A percentile compares a stretch with the other conserved stretches of the same genome.
These are phyloP conservation scores for Cercospora zeina DNA, from an alignment of 2,329 filamentous ascomycete genomes.

Conservation along the genomic window DNA sequence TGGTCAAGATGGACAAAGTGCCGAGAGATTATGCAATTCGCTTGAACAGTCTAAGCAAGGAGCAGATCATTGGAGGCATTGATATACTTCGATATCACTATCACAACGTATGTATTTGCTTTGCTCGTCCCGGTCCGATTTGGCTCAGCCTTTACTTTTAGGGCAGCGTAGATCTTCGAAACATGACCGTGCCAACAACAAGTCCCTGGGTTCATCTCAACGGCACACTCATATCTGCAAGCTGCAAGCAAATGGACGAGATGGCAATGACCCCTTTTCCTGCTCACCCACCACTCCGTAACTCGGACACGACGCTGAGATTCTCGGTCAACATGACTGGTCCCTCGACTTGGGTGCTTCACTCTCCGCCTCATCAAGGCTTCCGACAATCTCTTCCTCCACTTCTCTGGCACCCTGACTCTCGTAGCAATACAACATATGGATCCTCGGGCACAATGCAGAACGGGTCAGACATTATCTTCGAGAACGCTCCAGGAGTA, in stretches of 20 bases:
- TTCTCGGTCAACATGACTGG: conserved; percentile 22
- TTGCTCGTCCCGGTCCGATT: neutral
- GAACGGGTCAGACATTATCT: conserved; percentile 35
- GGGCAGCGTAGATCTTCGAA: neutral
- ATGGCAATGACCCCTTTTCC: conserved; percentile 22
- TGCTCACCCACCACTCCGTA: conserved; percentile 16
- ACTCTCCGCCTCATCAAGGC: conserved; percentile 24
- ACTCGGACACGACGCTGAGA: conserved; percentile 19
- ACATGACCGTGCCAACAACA: neutral
- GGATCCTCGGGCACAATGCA: conserved; percentile 41
- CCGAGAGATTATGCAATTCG: conserved; percentile 20
- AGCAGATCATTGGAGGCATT: conserved; percentile 26
- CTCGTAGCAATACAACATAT: conserved; percentile 18
- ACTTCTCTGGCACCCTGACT: conserved; percentile 25
- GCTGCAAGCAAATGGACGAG: conserved; percentile 21
- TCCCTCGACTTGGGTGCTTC: conserved; percentile 21
- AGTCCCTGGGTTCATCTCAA: neutral
- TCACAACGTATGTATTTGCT: neutral
- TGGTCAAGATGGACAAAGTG: conserved; percentile 23
- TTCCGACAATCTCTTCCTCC: conserved; percentile 27
- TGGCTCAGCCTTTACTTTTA: neutral
- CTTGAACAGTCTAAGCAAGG: conserved; percentile 12
- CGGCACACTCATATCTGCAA: neutral
- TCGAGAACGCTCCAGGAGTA: conserved; percentile 28
- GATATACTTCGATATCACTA: conserved; percentile 20